Evolutionary conservation across 495 filamentous ascomycete species (phyloP), one percentile per base, ranked within the genome.

Genomic region (Aspergillus diversus): DNA sequence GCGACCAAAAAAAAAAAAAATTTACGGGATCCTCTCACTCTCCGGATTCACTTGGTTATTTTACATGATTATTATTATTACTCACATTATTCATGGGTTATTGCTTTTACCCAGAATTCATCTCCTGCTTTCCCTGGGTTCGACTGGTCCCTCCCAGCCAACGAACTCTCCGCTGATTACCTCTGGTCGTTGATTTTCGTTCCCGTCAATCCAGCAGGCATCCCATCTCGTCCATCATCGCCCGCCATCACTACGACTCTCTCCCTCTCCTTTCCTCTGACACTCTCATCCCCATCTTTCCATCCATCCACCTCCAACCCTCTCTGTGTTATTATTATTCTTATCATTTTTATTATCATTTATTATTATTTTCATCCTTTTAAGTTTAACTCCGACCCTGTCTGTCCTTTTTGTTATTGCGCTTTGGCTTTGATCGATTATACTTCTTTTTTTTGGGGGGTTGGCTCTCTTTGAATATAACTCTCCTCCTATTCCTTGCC

Each of bases 121-220:
- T 66, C 57, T 55, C 61, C 49, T 66, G 57, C 39, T 67, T 66
- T 62, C 61, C 68, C 57, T 54, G 60, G 27, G 49, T 43, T 42
- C 43, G 37, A 52, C 35, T 43, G 17, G 48, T 61, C 48, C 48
- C 48, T 61, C 48, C 48, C 48, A 60, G 56, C 65, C 65, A 67
- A 63, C 61, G 65, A 65, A 61, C 46, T 66, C 59, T 63, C 63
- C 67, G 69, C 60, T 72, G 63, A 72, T 74, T 74, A 68, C 47
- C 21, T 49, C 17, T 49, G 15, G 15, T 17, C 34, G 57, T 55
- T 62, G 60, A 57, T 60, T 61, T n/a, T 51, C 47, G 47, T 39
- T 59, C 47, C 52, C 56, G 55, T 54, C 21, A 37, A 63, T 16
- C 55, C 55, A 51, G 55, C 48, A 60, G 57, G 52, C 21, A 27